Percentiles rank a stretch among this genome's conserved stretches.
phyloP scores from a whole-genome alignment of 192 early-diverging fungal species.

The Martensiomyces pterosporus region DNA sequence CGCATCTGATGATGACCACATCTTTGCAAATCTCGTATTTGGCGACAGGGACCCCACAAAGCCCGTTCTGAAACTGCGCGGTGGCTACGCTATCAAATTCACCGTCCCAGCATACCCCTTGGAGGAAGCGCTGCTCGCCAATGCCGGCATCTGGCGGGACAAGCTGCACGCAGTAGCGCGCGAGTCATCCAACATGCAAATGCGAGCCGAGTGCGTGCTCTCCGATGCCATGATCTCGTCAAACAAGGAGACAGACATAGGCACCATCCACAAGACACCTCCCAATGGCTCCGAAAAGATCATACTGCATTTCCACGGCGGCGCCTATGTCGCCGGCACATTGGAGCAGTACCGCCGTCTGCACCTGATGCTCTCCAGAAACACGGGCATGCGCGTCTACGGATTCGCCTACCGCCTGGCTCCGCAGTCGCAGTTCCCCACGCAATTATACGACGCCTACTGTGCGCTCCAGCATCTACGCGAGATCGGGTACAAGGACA shows the following conservation, averaged over 20 bases:
- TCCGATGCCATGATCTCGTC: background rate
- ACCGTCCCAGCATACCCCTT: background rate
- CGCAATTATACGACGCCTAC: constrained; percentile 74
- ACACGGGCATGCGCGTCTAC: constrained; percentile 21
- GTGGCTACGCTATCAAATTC: background rate
- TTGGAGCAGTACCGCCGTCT: constrained; percentile 36
- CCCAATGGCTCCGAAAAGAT: too few relatives aligned
- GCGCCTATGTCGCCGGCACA: constrained; percentile 55
- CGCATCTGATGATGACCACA: too few relatives aligned
- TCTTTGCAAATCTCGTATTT: too few relatives aligned
- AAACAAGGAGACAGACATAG: background rate
- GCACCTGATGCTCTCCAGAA: constrained; percentile 49
- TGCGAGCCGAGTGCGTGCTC: constrained; percentile 10
- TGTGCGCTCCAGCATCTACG: constrained; percentile 67
- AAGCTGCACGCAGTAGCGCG: constrained; percentile 3
- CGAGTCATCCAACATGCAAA: background rate
- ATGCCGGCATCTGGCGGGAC: constrained; percentile 7
- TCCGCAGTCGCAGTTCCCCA: constrained; percentile 75
- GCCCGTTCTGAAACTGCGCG: background rate
- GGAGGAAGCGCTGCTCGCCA: background rate
- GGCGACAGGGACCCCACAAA: too few relatives aligned
- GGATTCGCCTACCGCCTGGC: constrained; percentile 77
- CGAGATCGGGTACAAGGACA: constrained; percentile 4
- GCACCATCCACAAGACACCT: background rate
- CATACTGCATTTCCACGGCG: constrained; percentile 74